Base-by-base conservation (phyloP, 305 asterid genomes). In the Fraxinus sp. region DNA sequence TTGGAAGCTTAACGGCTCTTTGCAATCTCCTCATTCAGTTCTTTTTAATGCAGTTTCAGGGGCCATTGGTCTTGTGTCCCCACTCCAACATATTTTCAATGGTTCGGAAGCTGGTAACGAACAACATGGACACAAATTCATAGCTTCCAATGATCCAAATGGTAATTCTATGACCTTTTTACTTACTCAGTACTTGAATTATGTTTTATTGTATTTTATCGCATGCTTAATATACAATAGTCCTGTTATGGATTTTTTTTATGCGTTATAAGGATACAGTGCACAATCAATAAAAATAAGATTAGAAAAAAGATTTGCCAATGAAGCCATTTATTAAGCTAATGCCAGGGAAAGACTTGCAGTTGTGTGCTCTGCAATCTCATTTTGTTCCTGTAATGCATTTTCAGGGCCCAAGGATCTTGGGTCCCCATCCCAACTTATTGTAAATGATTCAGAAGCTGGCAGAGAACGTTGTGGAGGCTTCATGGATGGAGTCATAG, bases 321-420 rank as follows among this genome's bases (percentile, higher is more conserved):
- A 14, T 49, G 59, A 4, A 49, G 7, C 59, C 59, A 49, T 49
- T 49, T 49, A 49, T 49, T 13, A 49, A 49, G 20, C 59, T 1
- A 49, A 49, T 49, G 59, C 7, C 59, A 49, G 59, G 1, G 59
- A 49, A 14, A 49, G 59, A 49, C 4, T 49, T 13, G 59, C 59
- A 13, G 59, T 49, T 46, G 57, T 13, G 59, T 3, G 59, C 18
- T 14, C 18, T 49, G 59, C 59, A 49, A 49, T 49, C 20, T 49
- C 59, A 49, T 49, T 49, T 49, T 14, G 7, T 49, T 49, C 20
- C n/a, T 14, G 70, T 14, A 75, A 79, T 80, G 74, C 64, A 72
- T 72, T 49, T 88, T 74, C 79, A 90, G 92, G 88, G 70, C 75
- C 79, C 49, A 87, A 83, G 73, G 88, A 80, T 72, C 81, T 79